phyloP scores from a whole-genome alignment of 2,329 filamentous ascomycete species.

The Aspergillus sp. region DNA sequence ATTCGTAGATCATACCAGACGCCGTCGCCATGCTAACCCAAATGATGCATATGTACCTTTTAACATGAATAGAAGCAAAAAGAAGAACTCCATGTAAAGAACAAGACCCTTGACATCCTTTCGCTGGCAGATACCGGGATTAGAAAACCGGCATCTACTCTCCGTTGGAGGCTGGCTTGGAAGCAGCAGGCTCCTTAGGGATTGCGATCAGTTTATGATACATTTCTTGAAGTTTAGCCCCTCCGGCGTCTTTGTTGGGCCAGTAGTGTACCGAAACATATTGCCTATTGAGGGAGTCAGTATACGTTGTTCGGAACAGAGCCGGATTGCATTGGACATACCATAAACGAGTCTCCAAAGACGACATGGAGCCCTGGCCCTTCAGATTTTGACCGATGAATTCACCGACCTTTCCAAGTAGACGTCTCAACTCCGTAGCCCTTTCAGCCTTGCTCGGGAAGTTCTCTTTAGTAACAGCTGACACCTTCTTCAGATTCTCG shows the following conservation, averaged over 20 bases:
- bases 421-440: constrained; percentile 45
- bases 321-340: constrained; percentile 29
- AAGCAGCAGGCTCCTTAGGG: constrained; percentile 26
- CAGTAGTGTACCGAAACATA: constrained; percentile 49
- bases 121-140: constrained; percentile 9
- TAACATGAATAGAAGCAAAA: constrained; percentile 19
- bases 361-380: constrained; percentile 41
- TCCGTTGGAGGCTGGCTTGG: constrained; percentile 30
- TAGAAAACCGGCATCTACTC: constrained; percentile 19
- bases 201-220: constrained; percentile 40
- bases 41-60: constrained; percentile 27
- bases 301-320: too few species aligned
- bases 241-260: constrained; percentile 48
- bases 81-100: constrained; percentile 14
- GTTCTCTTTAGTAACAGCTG: constrained; percentile 48
- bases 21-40: constrained; percentile 33
- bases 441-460: constrained; percentile 47
- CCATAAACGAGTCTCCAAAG: constrained; percentile 49
- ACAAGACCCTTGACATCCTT: constrained; percentile 12
- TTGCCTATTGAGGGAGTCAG: constrained; percentile 41
- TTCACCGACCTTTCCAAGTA: constrained; percentile 49
- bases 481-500: constrained; percentile 46
- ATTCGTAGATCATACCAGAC: constrained; percentile 24
- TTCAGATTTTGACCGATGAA: constrained; percentile 47
- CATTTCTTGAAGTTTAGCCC: constrained; percentile 40